Evolutionary conservation across 2,329 filamentous ascomycete species (phyloP), one percentile per base, ranked within the genome.

Genomic region (Pestalotiopsis sp.): DNA sequence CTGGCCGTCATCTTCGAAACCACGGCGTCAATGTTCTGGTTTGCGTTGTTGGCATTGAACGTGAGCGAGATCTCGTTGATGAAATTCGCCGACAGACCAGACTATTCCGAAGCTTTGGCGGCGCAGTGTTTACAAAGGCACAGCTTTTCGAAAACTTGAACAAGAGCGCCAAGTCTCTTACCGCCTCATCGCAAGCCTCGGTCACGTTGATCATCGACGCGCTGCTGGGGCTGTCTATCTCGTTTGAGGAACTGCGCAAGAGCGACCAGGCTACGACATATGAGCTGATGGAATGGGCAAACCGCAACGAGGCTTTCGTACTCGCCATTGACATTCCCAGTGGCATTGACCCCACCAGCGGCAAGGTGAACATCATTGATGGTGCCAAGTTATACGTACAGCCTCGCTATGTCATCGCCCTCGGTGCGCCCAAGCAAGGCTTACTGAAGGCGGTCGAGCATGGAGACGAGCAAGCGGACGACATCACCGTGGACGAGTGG

Each of bases 211-310:
- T 79, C 23, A 89, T 98, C 67, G 96, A 99, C 78, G 95, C 94
- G 1, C 84, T 98, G 13, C 88, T 99, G 4, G 94, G 94, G 3
- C 88, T 96, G 71, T 94, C 96, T 59, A 90, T 94, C 68, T 91
- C 93, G 2, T 98, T 98, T 75, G 94, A 98, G 73, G 94, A 97
- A 74, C 85, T 98, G 36, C 89, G 93, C 45, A 92, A 91, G 2
- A 91, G 92, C 17, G 93, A 97, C 72, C 93, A 97, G 78, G 90
- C 91, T 3, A 92, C 92, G 0, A 93, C 94, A 0, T 95, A 97
- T 76, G 92, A 97, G 76, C 89, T 98, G 76, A 96, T 98, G 75
- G 92, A 94, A 71, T 98, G 95, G 94, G 92, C 94, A 2, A 98
- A 98, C 77, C 91, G 94, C 72, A 93, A 91, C 77, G 93, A 94